Evolutionary conservation across 305 asterid genomes (phyloP).

Genomic region (Petunia hybrid): DNA sequence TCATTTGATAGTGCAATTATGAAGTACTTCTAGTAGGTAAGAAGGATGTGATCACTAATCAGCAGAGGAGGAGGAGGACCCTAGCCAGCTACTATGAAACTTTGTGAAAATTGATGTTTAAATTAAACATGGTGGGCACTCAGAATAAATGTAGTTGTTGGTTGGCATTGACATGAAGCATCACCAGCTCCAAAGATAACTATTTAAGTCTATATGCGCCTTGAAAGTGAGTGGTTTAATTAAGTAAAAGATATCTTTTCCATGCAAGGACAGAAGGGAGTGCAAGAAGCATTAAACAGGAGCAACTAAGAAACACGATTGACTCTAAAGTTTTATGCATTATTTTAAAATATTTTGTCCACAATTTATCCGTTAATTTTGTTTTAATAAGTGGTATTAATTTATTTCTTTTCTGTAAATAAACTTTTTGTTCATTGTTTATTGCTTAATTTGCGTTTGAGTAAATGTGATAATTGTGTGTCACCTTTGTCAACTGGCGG

Average conservation of each 20-base stretch:
- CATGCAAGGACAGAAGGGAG: neutral
- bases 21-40: slow-evolving; percentile 19
- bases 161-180: neutral
- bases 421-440: too few species aligned
- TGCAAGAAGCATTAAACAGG: neutral
- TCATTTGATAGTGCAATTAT: neutral
- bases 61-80: neutral
- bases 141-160: neutral
- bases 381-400: too few species aligned
- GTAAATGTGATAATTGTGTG: too few species aligned
- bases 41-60: neutral
- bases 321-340: neutral
- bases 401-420: too few species aligned
- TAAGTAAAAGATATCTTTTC: neutral
- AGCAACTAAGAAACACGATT: neutral
- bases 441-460: too few species aligned
- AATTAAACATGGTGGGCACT: slow-evolving; percentile 10
- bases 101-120: neutral
- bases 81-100: neutral
- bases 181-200: neutral
- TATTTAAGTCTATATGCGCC: neutral
- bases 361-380: neutral
- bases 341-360: neutral
- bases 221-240: neutral
- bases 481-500: too few species aligned